These are phyloP conservation scores for Helicocarpus griseus DNA, from an alignment of 2,329 filamentous ascomycete genomes.

Conservation along the genomic window DNA sequence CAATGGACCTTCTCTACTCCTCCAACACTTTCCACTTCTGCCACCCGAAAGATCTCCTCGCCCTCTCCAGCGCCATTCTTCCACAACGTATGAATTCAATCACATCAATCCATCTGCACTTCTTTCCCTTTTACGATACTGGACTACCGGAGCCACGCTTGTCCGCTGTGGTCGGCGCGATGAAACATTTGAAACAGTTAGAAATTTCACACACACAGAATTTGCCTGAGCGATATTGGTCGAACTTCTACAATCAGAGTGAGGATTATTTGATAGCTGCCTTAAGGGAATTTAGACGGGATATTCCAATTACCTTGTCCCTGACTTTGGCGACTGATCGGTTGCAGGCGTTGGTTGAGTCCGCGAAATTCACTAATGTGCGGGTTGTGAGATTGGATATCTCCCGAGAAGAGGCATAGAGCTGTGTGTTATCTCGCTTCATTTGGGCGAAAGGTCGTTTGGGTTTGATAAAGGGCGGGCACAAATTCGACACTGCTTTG, in stretches of 20 bases:
- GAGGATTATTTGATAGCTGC: neutral
- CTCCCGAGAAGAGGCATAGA: neutral
- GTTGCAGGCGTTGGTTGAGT: neutral
- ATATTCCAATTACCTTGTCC: neutral
- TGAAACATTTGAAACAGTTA: neutral
- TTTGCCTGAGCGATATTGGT: neutral
- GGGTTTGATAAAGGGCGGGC: no score
- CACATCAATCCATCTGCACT: neutral
- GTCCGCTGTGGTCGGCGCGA: neutral
- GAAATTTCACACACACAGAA: neutral
- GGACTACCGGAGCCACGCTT: neutral
- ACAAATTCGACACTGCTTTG: no score
- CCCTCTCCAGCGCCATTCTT: neutral
- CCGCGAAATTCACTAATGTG: neutral
- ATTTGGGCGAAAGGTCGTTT: no score
- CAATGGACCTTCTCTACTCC: slow-evolving; percentile 2
- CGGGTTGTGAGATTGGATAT: neutral
- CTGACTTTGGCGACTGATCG: neutral
- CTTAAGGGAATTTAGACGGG: neutral
- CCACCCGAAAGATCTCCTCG: neutral
- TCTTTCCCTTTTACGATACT: neutral
- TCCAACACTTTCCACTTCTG: slow-evolving; percentile 1
- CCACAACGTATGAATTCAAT: neutral
- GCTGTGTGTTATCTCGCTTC: neutral
- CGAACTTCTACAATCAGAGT: neutral